These are phyloP conservation scores for Aspergillus alliaceus DNA, from an alignment of 2,329 filamentous ascomycete genomes.

Conservation along the genomic window DNA sequence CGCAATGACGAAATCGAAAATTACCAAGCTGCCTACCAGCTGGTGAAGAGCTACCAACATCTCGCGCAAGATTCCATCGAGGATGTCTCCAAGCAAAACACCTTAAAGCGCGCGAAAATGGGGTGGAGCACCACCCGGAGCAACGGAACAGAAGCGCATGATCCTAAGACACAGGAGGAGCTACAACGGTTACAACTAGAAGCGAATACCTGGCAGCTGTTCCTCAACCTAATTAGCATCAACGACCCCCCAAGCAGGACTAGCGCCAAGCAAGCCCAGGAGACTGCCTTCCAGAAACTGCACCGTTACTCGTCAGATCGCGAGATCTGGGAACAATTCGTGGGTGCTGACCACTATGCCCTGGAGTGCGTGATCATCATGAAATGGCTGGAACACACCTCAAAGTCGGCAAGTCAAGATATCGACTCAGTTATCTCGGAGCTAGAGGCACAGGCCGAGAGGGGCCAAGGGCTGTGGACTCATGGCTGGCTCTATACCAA, in stretches of 20 bases:
- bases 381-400: slow-evolving; percentile 81
- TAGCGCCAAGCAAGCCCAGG: slow-evolving; percentile 41
- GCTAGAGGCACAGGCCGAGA: slow-evolving; percentile 71
- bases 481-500: slow-evolving; percentile 93
- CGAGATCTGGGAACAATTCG: slow-evolving; percentile 71
- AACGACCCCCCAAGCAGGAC: slow-evolving; percentile 56
- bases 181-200: slow-evolving; percentile 72
- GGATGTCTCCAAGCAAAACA: slow-evolving; percentile 42
- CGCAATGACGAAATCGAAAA: slow-evolving; percentile 52
- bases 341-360: slow-evolving; percentile 70
- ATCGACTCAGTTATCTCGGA: slow-evolving; percentile 76
- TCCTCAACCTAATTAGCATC: slow-evolving; percentile 71
- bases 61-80: slow-evolving; percentile 54
- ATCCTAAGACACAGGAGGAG: slow-evolving; percentile 32
- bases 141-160: slow-evolving; percentile 16
- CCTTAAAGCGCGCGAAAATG: slow-evolving; percentile 38
- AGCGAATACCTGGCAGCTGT: slow-evolving; percentile 84
- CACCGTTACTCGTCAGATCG: slow-evolving; percentile 60
- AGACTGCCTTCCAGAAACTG: slow-evolving; percentile 43
- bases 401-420: slow-evolving; percentile 65
- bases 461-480: slow-evolving; percentile 74
- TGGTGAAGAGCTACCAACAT: slow-evolving; percentile 65
- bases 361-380: slow-evolving; percentile 77
- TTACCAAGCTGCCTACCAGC: slow-evolving; percentile 65
- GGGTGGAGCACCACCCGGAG: slow-evolving; percentile 28